Conservation (phyloP, 768 basidiomycete species). For the Clathrus columnatus region DNA sequence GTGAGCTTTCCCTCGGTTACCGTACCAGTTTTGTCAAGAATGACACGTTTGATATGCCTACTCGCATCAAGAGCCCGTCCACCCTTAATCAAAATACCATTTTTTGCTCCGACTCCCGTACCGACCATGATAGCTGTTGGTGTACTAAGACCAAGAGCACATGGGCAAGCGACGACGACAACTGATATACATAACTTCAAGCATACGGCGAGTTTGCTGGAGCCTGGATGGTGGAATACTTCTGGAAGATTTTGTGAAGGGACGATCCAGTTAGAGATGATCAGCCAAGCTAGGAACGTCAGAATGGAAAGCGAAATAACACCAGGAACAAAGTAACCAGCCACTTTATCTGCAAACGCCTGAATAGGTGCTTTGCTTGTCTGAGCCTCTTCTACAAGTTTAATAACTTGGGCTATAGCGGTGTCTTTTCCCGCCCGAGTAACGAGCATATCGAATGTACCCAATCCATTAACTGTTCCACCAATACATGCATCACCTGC, state of each 20-base stretch:
- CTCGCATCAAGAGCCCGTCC: slow-evolving; percentile 91
- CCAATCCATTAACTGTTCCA: slow-evolving; percentile 92
- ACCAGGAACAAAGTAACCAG: slow-evolving; percentile 90
- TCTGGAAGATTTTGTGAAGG: slow-evolving; percentile 54
- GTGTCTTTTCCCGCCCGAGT: slow-evolving; percentile 95
- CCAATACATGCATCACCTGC: slow-evolving; percentile 84
- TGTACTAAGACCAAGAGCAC: slow-evolving; percentile 90
- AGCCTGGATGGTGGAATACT: slow-evolving; percentile 80
- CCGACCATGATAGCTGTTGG: slow-evolving; percentile 99
- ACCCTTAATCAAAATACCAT: slow-evolving; percentile 97
- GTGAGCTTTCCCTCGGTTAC: slow-evolving; percentile 91
- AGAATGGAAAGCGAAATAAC: slow-evolving; percentile 75
- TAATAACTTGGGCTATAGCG: slow-evolving; percentile 91
- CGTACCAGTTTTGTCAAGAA: slow-evolving; percentile 97
- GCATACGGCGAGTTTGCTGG: slow-evolving; percentile 82
- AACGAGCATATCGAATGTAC: slow-evolving; percentile 95
- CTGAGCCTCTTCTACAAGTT: slow-evolving; percentile 95
- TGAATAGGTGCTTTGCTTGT: slow-evolving; percentile 98
- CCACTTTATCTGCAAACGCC: slow-evolving; percentile 89
- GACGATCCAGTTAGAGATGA: slow-evolving; percentile 49
- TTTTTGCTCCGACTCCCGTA: slow-evolving; percentile 92
- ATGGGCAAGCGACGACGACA: slow-evolving; percentile 96
- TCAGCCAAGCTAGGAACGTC: slow-evolving; percentile 81
- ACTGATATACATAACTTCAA: slow-evolving; percentile 97
- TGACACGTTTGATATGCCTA: slow-evolving; percentile 67